Evolutionary conservation across 192 early-diverging fungal species (phyloP), one percentile per base, ranked within the genome.

Genomic region (Coemansia sp.): DNA sequence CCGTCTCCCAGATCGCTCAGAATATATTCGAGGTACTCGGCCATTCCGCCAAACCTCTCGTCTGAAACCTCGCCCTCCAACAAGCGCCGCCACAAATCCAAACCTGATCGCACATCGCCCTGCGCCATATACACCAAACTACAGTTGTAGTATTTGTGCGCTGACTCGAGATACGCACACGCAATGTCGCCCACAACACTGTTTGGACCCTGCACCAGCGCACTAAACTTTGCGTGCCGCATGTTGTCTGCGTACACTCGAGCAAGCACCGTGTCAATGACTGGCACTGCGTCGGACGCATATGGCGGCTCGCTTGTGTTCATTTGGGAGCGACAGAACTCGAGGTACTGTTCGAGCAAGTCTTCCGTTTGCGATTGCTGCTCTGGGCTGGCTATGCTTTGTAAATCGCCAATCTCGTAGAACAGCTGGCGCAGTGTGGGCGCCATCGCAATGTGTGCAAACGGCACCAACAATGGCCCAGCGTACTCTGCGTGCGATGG

Each of bases 291-390:
- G 24, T 76, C 74, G 0, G 73, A 60, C 8, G 67, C 59, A 59
- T 63, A 75, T 21, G 53, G 31, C 15, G 48, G 56, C 18, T 37
- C 25, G 23, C 54, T 48, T 5, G 14, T 2, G 10, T 23, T 51
- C 21, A 68, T 66, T 14, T 56, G 66, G 1, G 24, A 3, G 10
- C 66, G 57, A 31, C 64, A 61, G 18, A 58, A 56, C 48, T 74
- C 72, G 11, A 81, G 44, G 47, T 74, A 74, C 17, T 69, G 72
- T 49, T 81, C 68, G 14, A 71, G 68, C 60, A 81, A 26, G 20
- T 81, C 78, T 28, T 63, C 20, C 4, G 52, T 71, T 74, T 5
- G 62, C 47, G 15, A 1, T 23, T 28, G 31, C 46, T 63, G 42
- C 61, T 40, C 31, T 56, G 68, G 1, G 77, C 49, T 36, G n/a